These are phyloP conservation scores for Fusarium marasasianum DNA, from an alignment of 2,329 filamentous ascomycete genomes.

Conservation along the genomic window DNA sequence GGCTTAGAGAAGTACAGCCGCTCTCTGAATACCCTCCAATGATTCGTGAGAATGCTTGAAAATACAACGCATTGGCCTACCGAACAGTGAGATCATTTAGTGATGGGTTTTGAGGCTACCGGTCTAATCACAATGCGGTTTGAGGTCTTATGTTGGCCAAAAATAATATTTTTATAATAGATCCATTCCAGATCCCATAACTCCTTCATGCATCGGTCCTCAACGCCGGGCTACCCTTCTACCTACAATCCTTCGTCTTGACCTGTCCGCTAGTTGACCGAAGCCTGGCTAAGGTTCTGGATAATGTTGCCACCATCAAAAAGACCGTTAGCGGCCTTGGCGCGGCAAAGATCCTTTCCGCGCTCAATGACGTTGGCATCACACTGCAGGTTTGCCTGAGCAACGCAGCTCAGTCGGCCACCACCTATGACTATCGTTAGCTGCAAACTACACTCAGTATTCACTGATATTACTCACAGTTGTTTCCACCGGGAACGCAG, in stretches of 20 bases:
- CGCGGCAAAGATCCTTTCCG: constrained; percentile 9
- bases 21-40: too few species aligned
- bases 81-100: too few species aligned
- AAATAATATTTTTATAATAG: background rate
- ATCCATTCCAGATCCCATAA: background rate
- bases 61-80: too few species aligned
- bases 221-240: background rate
- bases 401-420: constrained; percentile 1
- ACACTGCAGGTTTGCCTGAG: constrained; percentile 4
- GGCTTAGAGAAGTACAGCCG: too few species aligned
- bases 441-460: accelerated
- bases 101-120: too few species aligned
- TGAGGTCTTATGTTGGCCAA: background rate
- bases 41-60: too few species aligned
- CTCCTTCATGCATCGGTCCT: background rate
- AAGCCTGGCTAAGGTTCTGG: constrained; percentile 8
- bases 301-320: constrained; percentile 9
- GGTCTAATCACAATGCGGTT: background rate
- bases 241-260: accelerated
- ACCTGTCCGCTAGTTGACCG: background rate
- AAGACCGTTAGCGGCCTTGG: background rate
- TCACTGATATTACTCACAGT: background rate
- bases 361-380: constrained; percentile 2
- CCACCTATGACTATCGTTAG: background rate
- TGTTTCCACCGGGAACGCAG: constrained; percentile 10